Conservation (phyloP, 176 grass and related monocot genomes). For the Secale cereale region DNA sequence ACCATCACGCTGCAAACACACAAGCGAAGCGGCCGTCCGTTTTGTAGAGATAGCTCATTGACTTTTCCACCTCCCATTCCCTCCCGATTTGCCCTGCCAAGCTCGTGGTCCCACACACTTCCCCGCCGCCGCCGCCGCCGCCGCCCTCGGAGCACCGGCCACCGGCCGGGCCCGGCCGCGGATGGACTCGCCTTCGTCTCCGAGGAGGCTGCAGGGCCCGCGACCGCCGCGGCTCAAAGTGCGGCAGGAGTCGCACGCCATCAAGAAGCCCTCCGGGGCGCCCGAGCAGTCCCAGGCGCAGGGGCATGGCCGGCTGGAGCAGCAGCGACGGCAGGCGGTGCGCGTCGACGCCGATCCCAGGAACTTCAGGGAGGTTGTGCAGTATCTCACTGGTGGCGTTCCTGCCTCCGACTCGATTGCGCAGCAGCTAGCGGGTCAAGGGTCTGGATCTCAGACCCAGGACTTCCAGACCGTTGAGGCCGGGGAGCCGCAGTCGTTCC, state of each 20-base stretch:
- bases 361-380: constrained; percentile 91
- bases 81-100: no score
- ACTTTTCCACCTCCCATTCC: no score
- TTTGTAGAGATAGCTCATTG: no score
- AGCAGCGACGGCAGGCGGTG: neutral
- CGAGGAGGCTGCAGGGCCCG: constrained; percentile 56
- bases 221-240: constrained; percentile 63
- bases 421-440: no score
- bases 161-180: neutral
- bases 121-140: no score
- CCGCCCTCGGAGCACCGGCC: no score
- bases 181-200: constrained; percentile 33
- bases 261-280: constrained; percentile 20
- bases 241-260: constrained; percentile 41
- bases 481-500: neutral
- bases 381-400: constrained; percentile 57
- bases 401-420: neutral
- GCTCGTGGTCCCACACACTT: no score
- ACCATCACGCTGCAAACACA: no score
- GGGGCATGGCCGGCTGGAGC: neutral
- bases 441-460: neutral
- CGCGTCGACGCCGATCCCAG: constrained; percentile 53
- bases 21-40: no score
- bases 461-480: neutral
- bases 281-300: neutral